Evolutionary conservation across 164 flowering plant species (phyloP).

Genomic region (Buxus sempervirens): DNA sequence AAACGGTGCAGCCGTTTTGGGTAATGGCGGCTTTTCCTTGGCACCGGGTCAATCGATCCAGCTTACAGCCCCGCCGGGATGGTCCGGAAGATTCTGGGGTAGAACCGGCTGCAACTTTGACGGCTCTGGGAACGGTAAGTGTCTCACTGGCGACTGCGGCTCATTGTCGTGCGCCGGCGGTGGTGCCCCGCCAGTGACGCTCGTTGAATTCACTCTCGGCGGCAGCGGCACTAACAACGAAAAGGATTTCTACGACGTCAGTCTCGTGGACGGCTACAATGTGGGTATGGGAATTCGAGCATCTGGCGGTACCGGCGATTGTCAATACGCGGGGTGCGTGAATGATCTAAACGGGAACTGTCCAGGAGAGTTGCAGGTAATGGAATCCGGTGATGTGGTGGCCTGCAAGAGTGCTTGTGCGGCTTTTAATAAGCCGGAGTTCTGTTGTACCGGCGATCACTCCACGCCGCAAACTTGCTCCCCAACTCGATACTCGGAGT

Average conservation of each 20-base stretch:
- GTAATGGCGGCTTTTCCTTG: slow-evolving; percentile 57
- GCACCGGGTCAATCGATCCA: slow-evolving; percentile 44
- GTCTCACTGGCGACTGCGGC: slow-evolving; percentile 88
- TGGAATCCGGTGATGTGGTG: slow-evolving; percentile 43
- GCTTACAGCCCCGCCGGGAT: slow-evolving; percentile 60
- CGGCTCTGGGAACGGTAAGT: slow-evolving; percentile 51
- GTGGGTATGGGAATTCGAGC: slow-evolving; percentile 59
- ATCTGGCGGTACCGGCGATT: slow-evolving; percentile 64
- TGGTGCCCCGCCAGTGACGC: slow-evolving; percentile 66
- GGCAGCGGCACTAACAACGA: slow-evolving; percentile 11
- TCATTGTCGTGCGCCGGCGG: slow-evolving; percentile 50
- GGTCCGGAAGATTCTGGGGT: slow-evolving; percentile 96
- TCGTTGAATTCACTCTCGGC: slow-evolving; percentile 78
- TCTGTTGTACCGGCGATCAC: slow-evolving; percentile 80
- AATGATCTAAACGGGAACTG: slow-evolving; percentile 66
- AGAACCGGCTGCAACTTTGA: slow-evolving; percentile 85
- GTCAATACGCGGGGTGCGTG: slow-evolving; percentile 79
- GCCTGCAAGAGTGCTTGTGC: slow-evolving; percentile 94
- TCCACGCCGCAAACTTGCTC: slow-evolving; percentile 65
- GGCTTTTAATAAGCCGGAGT: slow-evolving; percentile 70
- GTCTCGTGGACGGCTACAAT: slow-evolving; percentile 94
- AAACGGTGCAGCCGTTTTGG: slow-evolving; percentile 40
- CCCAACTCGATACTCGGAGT: slow-evolving; percentile 64
- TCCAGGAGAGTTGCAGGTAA: slow-evolving; percentile 64
- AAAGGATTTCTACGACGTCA: slow-evolving; percentile 91